Percentiles rank a stretch among this genome's conserved stretches.
Conservation (phyloP, 768 basidiomycete genomes). For the Xerocomellus intermedius region DNA sequence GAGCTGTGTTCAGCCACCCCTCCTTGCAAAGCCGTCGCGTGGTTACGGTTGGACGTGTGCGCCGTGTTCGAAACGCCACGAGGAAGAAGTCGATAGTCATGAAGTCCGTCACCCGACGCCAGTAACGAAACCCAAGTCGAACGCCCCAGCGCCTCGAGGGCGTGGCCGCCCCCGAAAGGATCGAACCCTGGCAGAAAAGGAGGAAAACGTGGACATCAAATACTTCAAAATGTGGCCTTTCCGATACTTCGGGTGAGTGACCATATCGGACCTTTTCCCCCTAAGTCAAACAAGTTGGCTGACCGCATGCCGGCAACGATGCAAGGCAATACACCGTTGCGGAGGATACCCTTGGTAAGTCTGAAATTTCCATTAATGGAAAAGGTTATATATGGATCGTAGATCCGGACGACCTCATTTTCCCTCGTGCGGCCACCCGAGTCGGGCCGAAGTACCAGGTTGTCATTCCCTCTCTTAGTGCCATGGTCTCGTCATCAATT, state of each 20-base stretch:
- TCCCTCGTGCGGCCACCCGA: slow-evolving; percentile 90
- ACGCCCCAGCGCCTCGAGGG: slow-evolving; percentile 69
- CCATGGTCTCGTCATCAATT: slow-evolving; percentile 39
- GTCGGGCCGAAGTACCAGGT: slow-evolving; percentile 86
- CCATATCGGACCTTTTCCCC: neutral
- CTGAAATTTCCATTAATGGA: slow-evolving; percentile 13
- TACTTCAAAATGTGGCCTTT: slow-evolving; percentile 93
- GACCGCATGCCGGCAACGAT: slow-evolving; percentile 10
- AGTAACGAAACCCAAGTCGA: slow-evolving; percentile 57
- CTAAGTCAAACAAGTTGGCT: slow-evolving; percentile 2
- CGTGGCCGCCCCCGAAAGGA: slow-evolving; percentile 80
- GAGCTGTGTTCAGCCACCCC: slow-evolving; percentile 88
- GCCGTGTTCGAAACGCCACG: slow-evolving; percentile 84
- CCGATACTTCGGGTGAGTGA: slow-evolving; percentile 90
- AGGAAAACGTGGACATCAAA: slow-evolving; percentile 74
- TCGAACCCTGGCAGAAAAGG: slow-evolving; percentile 66
- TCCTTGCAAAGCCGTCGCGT: slow-evolving; percentile 86
- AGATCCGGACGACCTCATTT: slow-evolving; percentile 98
- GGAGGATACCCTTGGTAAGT: slow-evolving; percentile 83
- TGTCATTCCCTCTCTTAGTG: slow-evolving; percentile 41
- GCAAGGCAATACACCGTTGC: slow-evolving; percentile 84
- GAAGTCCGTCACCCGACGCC: slow-evolving; percentile 62
- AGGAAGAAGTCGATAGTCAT: slow-evolving; percentile 79
- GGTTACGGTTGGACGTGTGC: slow-evolving; percentile 99
- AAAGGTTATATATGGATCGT: slow-evolving; percentile 30